These are phyloP conservation scores for Sporothrix sp. DNA, from an alignment of 2,329 filamentous ascomycete genomes.

Conservation along the genomic window DNA sequence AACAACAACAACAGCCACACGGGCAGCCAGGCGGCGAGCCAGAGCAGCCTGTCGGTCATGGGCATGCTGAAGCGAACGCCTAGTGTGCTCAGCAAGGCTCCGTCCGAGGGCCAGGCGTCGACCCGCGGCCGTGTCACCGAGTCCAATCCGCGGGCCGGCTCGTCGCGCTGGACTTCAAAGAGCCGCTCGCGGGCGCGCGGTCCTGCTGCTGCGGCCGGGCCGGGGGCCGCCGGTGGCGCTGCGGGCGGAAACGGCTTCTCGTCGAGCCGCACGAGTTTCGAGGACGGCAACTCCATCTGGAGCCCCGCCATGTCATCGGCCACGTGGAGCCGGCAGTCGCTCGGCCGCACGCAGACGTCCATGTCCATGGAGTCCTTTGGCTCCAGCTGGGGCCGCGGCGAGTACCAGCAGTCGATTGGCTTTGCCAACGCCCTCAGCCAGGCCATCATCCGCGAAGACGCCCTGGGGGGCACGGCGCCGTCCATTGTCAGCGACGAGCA, in stretches of 20 bases:
- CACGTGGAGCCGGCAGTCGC: constrained; percentile 88
- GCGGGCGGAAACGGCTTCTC: constrained; percentile 65
- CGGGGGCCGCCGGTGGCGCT: neutral
- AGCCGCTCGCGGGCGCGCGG: constrained; percentile 56
- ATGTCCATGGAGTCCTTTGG: constrained; percentile 88
- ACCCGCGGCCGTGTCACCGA: constrained; percentile 63
- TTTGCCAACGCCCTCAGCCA: constrained; percentile 96
- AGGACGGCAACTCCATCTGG: constrained; percentile 84
- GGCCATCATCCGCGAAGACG: constrained; percentile 87
- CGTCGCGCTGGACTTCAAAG: constrained; percentile 73
- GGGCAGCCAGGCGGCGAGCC: constrained; percentile 32
- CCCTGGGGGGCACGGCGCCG: constrained; percentile 33
- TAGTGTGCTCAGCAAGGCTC: constrained; percentile 85
- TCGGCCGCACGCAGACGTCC: constrained; percentile 82
- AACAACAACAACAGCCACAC: too few relatives aligned
- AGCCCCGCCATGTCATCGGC: constrained; percentile 78
- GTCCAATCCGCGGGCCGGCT: constrained; percentile 33
- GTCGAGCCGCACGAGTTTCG: constrained; percentile 87
- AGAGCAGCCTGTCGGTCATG: constrained; percentile 62
- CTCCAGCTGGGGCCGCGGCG: constrained; percentile 52
- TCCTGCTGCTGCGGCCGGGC: constrained; percentile 37
- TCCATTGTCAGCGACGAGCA: constrained; percentile 32
- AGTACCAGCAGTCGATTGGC: constrained; percentile 93
- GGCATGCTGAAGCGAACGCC: constrained; percentile 74
- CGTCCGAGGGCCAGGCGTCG: constrained; percentile 68